phyloP scores from a whole-genome alignment of 345 rosid genomes.

The Clarkia xantiana region DNA sequence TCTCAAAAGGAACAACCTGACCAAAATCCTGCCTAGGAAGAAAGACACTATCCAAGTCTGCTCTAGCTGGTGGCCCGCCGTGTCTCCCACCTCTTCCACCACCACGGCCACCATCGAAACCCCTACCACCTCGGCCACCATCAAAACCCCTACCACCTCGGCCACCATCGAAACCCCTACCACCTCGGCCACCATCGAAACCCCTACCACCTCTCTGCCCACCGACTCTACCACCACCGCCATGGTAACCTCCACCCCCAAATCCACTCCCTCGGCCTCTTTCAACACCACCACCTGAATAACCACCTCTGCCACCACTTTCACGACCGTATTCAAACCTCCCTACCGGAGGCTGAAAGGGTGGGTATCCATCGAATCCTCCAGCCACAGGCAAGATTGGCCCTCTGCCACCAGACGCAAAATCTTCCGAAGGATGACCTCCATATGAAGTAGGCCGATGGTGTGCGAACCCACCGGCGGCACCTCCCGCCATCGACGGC shows the following conservation, averaged over 20 bases:
- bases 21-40: constrained; percentile 71
- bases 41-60: constrained; percentile 48
- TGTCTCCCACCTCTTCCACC: constrained; percentile 36
- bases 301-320: constrained; percentile 20
- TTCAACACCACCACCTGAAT: constrained; percentile 2
- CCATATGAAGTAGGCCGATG: constrained; percentile 26
- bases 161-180: constrained; percentile 14
- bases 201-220: constrained; percentile 7
- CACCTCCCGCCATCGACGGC: constrained; percentile 22
- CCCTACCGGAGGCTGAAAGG: constrained; percentile 43
- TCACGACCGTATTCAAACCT: constrained; percentile 34
- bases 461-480: constrained; percentile 21
- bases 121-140: constrained; percentile 17
- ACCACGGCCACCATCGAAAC: constrained; percentile 17
- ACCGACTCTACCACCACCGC: constrained; percentile 3
- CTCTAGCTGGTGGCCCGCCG: constrained; percentile 33
- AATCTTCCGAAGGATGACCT: constrained; percentile 20
- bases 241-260: no score
- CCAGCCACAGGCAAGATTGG: neutral
- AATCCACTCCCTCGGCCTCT: neutral
- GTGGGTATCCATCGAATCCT: constrained; percentile 22
- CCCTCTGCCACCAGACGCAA: neutral
- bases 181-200: constrained; percentile 15
- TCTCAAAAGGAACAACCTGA: constrained; percentile 67
- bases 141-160: constrained; percentile 16